Evolutionary conservation across 2,329 filamentous ascomycete species (phyloP).

Genomic region (Gyromitra esculenta): DNA sequence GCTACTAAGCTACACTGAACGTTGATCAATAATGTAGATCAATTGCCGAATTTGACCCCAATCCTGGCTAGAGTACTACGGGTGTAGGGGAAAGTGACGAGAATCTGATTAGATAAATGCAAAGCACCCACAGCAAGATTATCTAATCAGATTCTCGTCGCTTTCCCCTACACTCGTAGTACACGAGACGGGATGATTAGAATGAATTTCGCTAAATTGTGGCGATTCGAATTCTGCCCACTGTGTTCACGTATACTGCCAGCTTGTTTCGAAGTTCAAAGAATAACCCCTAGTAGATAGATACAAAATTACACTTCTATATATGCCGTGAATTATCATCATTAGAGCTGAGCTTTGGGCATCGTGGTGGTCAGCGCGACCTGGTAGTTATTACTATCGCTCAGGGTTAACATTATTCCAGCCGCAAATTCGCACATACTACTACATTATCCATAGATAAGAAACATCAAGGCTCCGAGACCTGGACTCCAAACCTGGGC

Average conservation of each 20-base stretch:
- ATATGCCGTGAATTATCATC: not conserved
- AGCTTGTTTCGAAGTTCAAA: not conserved
- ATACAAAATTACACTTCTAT: not conserved
- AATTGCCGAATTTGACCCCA: not conserved
- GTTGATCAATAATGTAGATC: not conserved
- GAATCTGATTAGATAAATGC: too few relatives aligned
- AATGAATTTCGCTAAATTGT: not conserved
- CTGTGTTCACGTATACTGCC: not conserved
- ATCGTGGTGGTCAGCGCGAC: not conserved
- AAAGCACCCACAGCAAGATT: too few relatives aligned
- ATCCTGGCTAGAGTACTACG: not conserved
- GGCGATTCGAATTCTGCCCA: not conserved
- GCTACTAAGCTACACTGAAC: not conserved
- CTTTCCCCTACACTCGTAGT: too few relatives aligned
- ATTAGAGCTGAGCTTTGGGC: not conserved
- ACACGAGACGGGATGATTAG: not conserved
- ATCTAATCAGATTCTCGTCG: too few relatives aligned
- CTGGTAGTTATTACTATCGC: not conserved
- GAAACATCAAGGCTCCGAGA: not conserved
- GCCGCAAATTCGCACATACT: not conserved
- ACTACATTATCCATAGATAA: not conserved
- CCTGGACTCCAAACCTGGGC: not conserved
- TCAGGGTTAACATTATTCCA: not conserved
- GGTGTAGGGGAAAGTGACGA: too few relatives aligned
- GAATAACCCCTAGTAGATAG: not conserved